Percentiles rank a stretch among this genome's conserved stretches.
Evolutionary conservation across 495 filamentous ascomycete species (phyloP).

Genomic region (Penicillium egyptiacum): DNA sequence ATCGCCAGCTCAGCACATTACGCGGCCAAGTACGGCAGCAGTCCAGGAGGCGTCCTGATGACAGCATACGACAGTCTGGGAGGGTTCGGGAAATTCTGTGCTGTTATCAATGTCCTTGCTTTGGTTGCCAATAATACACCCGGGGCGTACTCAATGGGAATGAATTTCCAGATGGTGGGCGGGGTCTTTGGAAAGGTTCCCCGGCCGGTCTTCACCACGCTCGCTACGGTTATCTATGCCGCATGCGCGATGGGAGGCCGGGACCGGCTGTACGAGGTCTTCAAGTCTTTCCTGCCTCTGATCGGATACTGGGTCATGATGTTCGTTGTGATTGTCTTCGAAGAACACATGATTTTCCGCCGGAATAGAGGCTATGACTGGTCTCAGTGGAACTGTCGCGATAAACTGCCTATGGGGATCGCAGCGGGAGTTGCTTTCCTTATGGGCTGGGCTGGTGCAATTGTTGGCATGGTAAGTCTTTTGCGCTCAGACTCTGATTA

Average conservation of each 20-base stretch:
- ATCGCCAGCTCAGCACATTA: constrained; percentile 52
- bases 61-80: constrained; percentile 62
- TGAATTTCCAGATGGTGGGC: constrained; percentile 72
- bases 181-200: constrained; percentile 62
- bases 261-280: constrained; percentile 46
- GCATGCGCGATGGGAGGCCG: constrained; percentile 53
- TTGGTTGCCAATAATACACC: constrained; percentile 70
- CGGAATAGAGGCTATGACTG: constrained; percentile 42
- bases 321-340: constrained; percentile 44
- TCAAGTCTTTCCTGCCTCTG: constrained; percentile 48
- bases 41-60: constrained; percentile 65
- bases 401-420: constrained; percentile 44
- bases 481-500: neutral
- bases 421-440: constrained; percentile 49
- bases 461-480: constrained; percentile 49
- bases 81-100: constrained; percentile 68
- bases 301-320: constrained; percentile 55
- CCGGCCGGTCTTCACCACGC: constrained; percentile 61
- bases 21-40: constrained; percentile 54
- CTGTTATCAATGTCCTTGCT: constrained; percentile 65
- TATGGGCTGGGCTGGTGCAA: constrained; percentile 51
- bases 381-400: constrained; percentile 45
- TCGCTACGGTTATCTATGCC: constrained; percentile 43
- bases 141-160: constrained; percentile 68
- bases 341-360: constrained; percentile 48